phyloP scores from a whole-genome alignment of 306 rosid genomes.

The Clitoria ternatea region DNA sequence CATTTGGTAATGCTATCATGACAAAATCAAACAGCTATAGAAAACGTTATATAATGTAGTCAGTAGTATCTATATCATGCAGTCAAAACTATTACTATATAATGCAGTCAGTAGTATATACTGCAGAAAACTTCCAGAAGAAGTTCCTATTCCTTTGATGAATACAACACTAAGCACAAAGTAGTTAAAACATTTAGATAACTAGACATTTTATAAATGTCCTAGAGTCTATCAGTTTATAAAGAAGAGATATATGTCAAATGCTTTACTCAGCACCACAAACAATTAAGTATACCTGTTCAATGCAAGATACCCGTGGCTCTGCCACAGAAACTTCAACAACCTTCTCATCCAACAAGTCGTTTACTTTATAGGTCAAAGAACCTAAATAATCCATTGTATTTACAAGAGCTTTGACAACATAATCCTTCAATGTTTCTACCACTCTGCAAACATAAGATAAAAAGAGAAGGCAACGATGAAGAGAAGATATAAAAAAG shows the following conservation, averaged over 20 bases:
- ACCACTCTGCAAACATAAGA: conserved; percentile 53
- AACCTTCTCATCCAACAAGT: conserved; percentile 86
- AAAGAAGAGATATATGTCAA: neutral
- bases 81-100: no score
- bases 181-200: no score
- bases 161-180: no score
- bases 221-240: neutral
- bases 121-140: neutral
- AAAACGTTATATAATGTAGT: no score
- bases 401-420: conserved; percentile 89
- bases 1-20: neutral
- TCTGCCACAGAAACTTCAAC: conserved; percentile 85
- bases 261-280: conserved; percentile 9
- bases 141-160: neutral
- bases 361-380: conserved; percentile 79
- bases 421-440: conserved; percentile 87
- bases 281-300: conserved; percentile 40
- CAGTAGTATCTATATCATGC: no score
- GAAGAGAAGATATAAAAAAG: neutral
- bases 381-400: conserved; percentile 96
- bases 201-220: no score
- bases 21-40: neutral
- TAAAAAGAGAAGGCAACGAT: neutral
- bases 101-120: no score
- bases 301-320: no score